Base-by-base conservation (phyloP, 176 grass and related monocot species). In the Stipa capillata region DNA sequence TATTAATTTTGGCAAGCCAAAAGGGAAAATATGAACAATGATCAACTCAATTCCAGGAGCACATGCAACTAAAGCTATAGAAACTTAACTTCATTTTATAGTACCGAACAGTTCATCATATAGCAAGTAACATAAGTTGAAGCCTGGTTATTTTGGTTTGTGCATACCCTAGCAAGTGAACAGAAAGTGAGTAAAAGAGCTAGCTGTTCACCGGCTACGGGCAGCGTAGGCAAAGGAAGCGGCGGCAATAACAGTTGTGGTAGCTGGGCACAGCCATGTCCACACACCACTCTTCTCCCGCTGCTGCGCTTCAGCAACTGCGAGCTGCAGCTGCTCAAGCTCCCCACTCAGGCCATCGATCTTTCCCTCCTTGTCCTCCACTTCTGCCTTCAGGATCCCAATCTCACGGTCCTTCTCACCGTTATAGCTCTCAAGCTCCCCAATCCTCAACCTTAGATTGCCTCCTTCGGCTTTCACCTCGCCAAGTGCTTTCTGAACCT, bases 171-270 rank as follows among this genome's bases (percentile, higher is more conserved):
- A 41, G 74, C n/a, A 78, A 73, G 74, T 21, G 50, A 86, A 66
- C 37, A 79, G 57, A 83, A 85, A 37, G 43, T 15, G 16, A 25
- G 65, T 23, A 37, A 20, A n/a, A 78, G 75, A 66, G 86, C 61
- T 68, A 27, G 50, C 73, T 82, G 69, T 83, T 97, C 74, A 97
- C 72, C 82, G 71, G 20, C 74, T 43, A 51, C 79, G 83, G 36
- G 84, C 56, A 2, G 91, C 94, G 17, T 94, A 98, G 58, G 80
- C 87, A 39, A 98, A 74, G 7, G 95, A 98, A 39, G 81, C 69
- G 10, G 87, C 95, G 18, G 95, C 92, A 1, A 94, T 15, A 54
- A 89, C 78, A 14, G 92, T 87, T 0, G 92, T 77, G 23, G 80
- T 87, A 71, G 83, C n/a, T n/a, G n/a, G 87, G 25, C 78, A 80